Evolutionary conservation across 305 asterid genomes (phyloP).

Genomic region (Solanum chacoense): DNA sequence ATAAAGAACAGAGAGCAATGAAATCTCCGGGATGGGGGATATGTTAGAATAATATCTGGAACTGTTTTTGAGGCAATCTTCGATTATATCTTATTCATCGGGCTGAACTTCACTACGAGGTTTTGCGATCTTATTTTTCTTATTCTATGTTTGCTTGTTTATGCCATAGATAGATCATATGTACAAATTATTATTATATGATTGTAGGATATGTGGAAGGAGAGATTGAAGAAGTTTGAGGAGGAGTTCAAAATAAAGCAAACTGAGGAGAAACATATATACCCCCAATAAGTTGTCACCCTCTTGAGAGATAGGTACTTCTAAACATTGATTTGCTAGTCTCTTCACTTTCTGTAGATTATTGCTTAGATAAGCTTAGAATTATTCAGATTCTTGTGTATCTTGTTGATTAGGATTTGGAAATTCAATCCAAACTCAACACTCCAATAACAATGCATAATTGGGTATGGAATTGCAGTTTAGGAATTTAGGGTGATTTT

Average conservation of each 20-base stretch:
- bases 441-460: not conserved
- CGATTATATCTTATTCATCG: conserved; percentile 74
- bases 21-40: not conserved
- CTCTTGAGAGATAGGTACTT: conserved; percentile 4
- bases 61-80: conserved; percentile 45
- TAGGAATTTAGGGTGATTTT: not conserved
- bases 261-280: conserved; percentile 12
- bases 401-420: not conserved
- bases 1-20: not conserved
- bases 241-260: conserved; percentile 48
- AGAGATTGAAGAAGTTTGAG: conserved; percentile 65
- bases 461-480: not conserved
- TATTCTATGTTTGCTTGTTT: not conserved
- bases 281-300: conserved; percentile 1
- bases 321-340: not conserved
- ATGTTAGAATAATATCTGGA: conserved; percentile 4
- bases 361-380: not conserved
- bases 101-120: not conserved
- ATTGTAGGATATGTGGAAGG: conserved; percentile 59
- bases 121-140: not conserved
- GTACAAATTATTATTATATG: not conserved
- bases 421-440: not conserved
- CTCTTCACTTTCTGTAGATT: not conserved
- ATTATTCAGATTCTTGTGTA: not conserved
- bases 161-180: not conserved